Conservation (phyloP, 1,284 basidiomycete species). For the Tilletiaria anomala region DNA sequence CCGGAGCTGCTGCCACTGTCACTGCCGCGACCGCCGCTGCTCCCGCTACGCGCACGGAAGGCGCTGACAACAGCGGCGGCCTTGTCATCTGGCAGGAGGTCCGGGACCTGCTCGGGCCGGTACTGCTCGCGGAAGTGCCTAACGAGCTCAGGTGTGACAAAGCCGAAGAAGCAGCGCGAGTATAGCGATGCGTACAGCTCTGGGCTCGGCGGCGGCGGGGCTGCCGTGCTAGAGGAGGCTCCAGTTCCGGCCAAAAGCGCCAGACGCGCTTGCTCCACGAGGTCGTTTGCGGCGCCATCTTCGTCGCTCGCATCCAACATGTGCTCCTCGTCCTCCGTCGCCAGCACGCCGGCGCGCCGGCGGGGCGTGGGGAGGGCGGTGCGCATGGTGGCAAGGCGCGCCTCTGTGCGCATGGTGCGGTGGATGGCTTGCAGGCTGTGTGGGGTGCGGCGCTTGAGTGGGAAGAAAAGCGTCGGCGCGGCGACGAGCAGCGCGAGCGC, state of each 20-base stretch:
- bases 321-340: too few species aligned
- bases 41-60: conserved; percentile 16
- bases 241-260: too few species aligned
- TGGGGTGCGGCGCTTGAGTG: conserved; percentile 17
- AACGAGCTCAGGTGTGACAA: conserved; percentile 39
- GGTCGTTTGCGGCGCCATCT: too few species aligned
- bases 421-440: conserved; percentile 26
- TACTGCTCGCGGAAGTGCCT: conserved; percentile 41
- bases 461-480: conserved; percentile 22
- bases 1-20: neutral
- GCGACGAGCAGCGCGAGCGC: conserved; percentile 11
- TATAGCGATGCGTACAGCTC: conserved; percentile 23
- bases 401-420: conserved; percentile 25
- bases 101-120: conserved; percentile 43
- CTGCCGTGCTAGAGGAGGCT: too few species aligned
- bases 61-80: conserved; percentile 39
- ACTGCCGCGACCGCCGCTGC: neutral
- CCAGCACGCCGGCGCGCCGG: conserved; percentile 9
- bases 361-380: conserved; percentile 30
- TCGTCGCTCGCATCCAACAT: too few species aligned
- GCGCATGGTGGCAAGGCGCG: conserved; percentile 15
- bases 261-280: too few species aligned
- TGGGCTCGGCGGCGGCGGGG: too few species aligned
- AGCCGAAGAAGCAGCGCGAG: conserved; percentile 28
- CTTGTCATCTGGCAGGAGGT: conserved; percentile 45